Percentiles rank a stretch among this genome's conserved stretches.
Evolutionary conservation across 129 eudicot species (phyloP).

Genomic region (Smallanthus sonchifolius): DNA sequence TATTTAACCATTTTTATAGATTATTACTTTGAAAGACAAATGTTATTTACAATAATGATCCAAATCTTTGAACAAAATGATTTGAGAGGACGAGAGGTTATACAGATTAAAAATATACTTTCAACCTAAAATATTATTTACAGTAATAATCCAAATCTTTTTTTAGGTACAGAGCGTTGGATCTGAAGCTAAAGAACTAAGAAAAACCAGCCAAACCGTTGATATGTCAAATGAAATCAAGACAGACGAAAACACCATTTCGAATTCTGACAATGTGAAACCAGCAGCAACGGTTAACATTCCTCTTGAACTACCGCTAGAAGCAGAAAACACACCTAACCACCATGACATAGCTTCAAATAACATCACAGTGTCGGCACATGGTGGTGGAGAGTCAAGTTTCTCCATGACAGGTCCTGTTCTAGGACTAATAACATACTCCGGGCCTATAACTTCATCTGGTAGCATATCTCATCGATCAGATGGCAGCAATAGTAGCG

Average conservation of each 20-base stretch:
- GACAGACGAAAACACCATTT: conserved; percentile 42
- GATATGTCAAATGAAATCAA: conserved; percentile 26
- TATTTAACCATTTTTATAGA: neutral
- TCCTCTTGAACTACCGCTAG: conserved; percentile 9
- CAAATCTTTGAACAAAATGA: too few relatives aligned
- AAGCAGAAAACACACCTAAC: conserved; percentile 19
- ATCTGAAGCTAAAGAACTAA: too few relatives aligned
- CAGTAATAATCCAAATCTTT: neutral
- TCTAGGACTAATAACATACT: conserved; percentile 42
- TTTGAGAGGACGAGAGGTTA: too few relatives aligned
- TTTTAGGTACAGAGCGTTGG: too few relatives aligned
- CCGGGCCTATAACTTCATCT: conserved; percentile 48
- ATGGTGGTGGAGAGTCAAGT: conserved; percentile 56
- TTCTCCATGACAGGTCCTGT: conserved; percentile 44
- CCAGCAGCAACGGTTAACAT: conserved; percentile 3
- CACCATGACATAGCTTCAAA: conserved; percentile 26
- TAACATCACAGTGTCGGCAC: conserved; percentile 5
- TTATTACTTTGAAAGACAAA: too few relatives aligned
- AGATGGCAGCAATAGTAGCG: conserved; percentile 80
- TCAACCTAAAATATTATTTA: too few relatives aligned
- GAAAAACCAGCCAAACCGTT: too few relatives aligned
- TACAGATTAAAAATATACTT: too few relatives aligned
- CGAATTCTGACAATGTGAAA: conserved; percentile 30
- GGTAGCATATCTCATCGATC: conserved; percentile 82
- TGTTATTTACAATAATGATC: too few relatives aligned